Evolutionary conservation across 306 rosid genomes (phyloP), one percentile per base, ranked within the genome.

Genomic region (Vachellia collinsii): DNA sequence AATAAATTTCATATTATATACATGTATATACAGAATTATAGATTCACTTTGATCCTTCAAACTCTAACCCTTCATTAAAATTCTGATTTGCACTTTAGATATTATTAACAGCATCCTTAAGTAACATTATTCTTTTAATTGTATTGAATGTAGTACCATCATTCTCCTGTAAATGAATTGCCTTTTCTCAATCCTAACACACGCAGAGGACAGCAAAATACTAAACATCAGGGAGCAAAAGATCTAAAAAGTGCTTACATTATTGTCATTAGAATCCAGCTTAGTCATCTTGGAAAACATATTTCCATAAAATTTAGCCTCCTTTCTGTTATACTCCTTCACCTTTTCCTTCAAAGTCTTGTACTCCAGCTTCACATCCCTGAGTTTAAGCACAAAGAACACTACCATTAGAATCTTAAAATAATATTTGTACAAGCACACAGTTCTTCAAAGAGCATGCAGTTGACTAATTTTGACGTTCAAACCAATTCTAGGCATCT

Each of bases 351-450:
- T 94, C 87, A 92, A 77, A 41, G 86, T 88, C 78, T 69, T 85
- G 91, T 92, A 91, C 77, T 90, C 98, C 87, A 92, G 83, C 84
- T 90, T 94, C 75, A 92, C 95, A 67, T 94, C 97, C 94, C 98
- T 94, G 2, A 78, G 58, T 79, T 70, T 13, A 50, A 56, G 20
- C n/a, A 42, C 37, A 42, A 77, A 13, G 50, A 61, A 23, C 69
- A 41, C 14, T 29, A 43, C 4, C n/a, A 72, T 16, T 22, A 14
- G 47, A 7, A 70, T 17, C 48, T 42, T 47, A 56, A 4, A 11
- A 47, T 3, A 47, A 13, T 3, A 47, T 12, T 9, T 13, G 53
- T 11, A 12, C 3, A 11, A 11, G 16, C 3, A 13, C 51, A n/a
- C n/a, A n/a, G n/a, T 46, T 46, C 47, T 6, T 37, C 2, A 4